Base-by-base conservation (phyloP, 2,329 filamentous ascomycete species). In the Aspergillus texensis region DNA sequence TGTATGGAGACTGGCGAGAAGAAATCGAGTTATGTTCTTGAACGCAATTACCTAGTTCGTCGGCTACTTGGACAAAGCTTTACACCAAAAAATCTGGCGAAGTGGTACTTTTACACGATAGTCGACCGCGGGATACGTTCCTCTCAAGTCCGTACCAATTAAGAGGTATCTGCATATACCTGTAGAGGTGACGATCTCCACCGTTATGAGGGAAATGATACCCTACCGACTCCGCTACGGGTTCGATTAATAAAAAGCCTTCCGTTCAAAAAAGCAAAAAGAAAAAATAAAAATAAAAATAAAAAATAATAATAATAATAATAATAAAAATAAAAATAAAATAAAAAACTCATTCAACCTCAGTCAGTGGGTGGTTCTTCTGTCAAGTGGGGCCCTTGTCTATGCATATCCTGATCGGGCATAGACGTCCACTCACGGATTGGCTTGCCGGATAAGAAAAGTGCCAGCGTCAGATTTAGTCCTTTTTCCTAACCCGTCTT, bases 1-100 rank as follows among this genome's bases (percentile, higher is more conserved):
- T 26, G 19, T n/a, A 54, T 54, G 32, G 32, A 54, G 52, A 54
- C 21, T 36, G 52, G 21, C 14, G n/a, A 39, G 24, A 11, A 14
- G 14, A 21, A 6, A 26, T 54, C 32, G 52, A 54, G 52, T 54
- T 34, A 54, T 8, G 52, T 54, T 30, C 21, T 21, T 54, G 10
- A 30, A 54, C 11, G 52, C 52, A 54, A 54, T 54, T 54, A 39
- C 52, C 32, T 54, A 54, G 52, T 54, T 54, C 21, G 52, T 54
- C 26, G 50, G 14, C 16, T 3, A 53, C 30, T 53, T 53, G 50
- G 26, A 32, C 30, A 34, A n/a, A 11, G 50, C 30, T 32, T 34
- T 32, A 9, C 11, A 9, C 50, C 11, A 9, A 6, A 34, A 34
- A 53, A 12, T 21, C 26, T 12, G 16, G n/a, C 16, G 30, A 53